phyloP scores from a whole-genome alignment of 2,329 filamentous ascomycete genomes.

The Elsinoe batatas region DNA sequence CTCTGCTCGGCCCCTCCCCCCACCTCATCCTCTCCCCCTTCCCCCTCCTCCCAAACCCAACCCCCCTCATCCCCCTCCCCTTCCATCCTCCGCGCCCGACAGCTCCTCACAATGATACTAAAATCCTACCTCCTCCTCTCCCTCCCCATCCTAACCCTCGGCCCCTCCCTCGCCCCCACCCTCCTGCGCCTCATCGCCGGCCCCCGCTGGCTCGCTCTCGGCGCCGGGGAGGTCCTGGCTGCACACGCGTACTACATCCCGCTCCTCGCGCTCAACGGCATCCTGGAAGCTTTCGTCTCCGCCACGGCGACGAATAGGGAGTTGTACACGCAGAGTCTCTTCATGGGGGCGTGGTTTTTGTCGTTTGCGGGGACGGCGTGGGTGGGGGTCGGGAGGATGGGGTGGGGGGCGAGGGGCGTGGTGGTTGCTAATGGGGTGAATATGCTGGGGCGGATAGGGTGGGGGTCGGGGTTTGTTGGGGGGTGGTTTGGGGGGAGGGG shows the following conservation, averaged over 20 bases:
- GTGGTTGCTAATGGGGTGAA: slow-evolving; percentile 84
- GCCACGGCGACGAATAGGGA: slow-evolving; percentile 69
- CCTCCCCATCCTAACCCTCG: slow-evolving; percentile 56
- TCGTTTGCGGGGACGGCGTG: slow-evolving; percentile 68
- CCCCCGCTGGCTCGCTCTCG: slow-evolving; percentile 60
- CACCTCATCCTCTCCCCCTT: neutral
- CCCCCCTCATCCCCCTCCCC: slow-evolving; percentile 17
- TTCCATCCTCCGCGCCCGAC: slow-evolving; percentile 29
- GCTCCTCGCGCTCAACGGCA: slow-evolving; percentile 80
- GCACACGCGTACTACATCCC: slow-evolving; percentile 90
- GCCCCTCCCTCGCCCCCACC: slow-evolving; percentile 63
- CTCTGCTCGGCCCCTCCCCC: slow-evolving; percentile 46
- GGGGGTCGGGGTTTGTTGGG: slow-evolving; percentile 66
- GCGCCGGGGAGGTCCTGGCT: slow-evolving; percentile 63
- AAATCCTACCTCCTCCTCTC: slow-evolving; percentile 67
- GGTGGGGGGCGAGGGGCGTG: slow-evolving; percentile 66
- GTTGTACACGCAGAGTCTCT: slow-evolving; percentile 65
- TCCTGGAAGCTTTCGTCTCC: slow-evolving; percentile 85
- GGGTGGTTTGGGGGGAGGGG: slow-evolving; percentile 48
- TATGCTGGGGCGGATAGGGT: slow-evolving; percentile 74
- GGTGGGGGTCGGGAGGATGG: slow-evolving; percentile 58
- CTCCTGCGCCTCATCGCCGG: slow-evolving; percentile 70
- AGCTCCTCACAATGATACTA: slow-evolving; percentile 55
- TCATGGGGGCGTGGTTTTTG: slow-evolving; percentile 74
- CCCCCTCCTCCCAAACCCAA: neutral